Evolutionary conservation across 148 eudicot genomes (phyloP), one percentile per base, ranked within the genome.

Genomic region (Rhododendron simsii): DNA sequence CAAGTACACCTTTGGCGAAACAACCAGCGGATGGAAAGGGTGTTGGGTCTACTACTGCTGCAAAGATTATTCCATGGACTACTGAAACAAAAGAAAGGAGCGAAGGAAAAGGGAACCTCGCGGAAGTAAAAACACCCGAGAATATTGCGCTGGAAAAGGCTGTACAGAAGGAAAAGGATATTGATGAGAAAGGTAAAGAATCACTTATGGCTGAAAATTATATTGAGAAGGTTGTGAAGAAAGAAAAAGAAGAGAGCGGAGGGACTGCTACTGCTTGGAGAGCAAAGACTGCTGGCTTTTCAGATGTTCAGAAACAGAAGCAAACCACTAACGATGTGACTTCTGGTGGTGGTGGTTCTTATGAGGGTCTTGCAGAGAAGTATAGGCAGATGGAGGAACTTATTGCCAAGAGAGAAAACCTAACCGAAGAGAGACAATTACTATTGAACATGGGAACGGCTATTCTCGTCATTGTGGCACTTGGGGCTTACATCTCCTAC

Each of bases 391-490:
- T 87, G 88, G 89, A 89, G 83, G 78, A 84, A 41, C 50, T 87
- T 16, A 35, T 74, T 26, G 50, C 77, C 63, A 86, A 84, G 75
- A 84, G 82, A 18, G 85, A 81, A 18, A 10, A 45, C 20, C 81
- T 89, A 82, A 85, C 84, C 81, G 92, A 93, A 84, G 94, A 92
- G 73, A 89, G 91, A 76, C 89, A 89, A 41, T 85, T 90, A 57
- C 53, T 95, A 71, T 87, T 92, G 83, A 93, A 93, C 85, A 87
- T 92, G 88, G 98, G 98, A 59, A 91, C 50, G 21, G 95, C 93
- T 57, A 85, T 90, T 35, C 81, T 95, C 48, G 93, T 95, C 18
- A 88, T 92, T 78, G 82, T 92, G 79, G 94, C 90, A 81, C 89
- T 93, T 80, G 95, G 95, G 8, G 88, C 91, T 83, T 92, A 90